phyloP scores from a whole-genome alignment of 768 basidiomycete genomes.

The Tephrocybe sp. region DNA sequence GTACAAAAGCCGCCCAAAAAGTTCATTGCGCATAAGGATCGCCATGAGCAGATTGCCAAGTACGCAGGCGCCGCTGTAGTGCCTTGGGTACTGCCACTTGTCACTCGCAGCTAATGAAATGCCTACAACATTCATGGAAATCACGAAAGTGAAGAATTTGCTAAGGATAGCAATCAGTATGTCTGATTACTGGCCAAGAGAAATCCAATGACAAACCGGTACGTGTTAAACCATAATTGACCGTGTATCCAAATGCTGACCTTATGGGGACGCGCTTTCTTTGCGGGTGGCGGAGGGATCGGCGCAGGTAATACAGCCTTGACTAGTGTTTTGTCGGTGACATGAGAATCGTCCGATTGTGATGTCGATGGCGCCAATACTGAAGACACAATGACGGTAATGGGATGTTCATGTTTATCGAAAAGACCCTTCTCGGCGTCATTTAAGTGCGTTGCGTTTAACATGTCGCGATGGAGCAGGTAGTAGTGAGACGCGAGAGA shows the following conservation, averaged over 20 bases:
- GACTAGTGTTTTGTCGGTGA: background rate
- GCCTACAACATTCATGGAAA: constrained; percentile 58
- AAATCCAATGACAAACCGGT: constrained; percentile 44
- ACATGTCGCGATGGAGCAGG: constrained; percentile 8
- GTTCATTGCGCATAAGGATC: constrained; percentile 77
- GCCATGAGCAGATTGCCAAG: constrained; percentile 72
- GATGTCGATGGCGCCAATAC: constrained; percentile 6
- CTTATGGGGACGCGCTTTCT: constrained; percentile 28
- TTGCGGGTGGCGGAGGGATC: constrained; percentile 15
- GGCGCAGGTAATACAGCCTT: constrained; percentile 3
- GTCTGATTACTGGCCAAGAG: background rate
- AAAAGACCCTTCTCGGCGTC: constrained; percentile 36
- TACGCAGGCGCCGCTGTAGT: constrained; percentile 68
- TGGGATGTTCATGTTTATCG: constrained; percentile 24
- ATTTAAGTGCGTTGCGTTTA: constrained; percentile 24
- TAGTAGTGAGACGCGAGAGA: constrained; percentile 2
- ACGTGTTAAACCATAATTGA: constrained; percentile 77
- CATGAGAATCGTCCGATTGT: constrained; percentile 11
- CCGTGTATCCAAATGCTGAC: constrained; percentile 55
- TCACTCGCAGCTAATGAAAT: constrained; percentile 58
- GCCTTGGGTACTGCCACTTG: constrained; percentile 64
- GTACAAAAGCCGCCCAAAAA: constrained; percentile 78
- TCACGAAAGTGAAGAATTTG: constrained; percentile 68
- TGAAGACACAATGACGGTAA: constrained; percentile 19
- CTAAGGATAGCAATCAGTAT: constrained; percentile 28